A percentile compares a stretch with the other conserved stretches of the same genome.
Conservation (phyloP, 2,329 filamentous ascomycete species). For the Penicillium decumbens region DNA sequence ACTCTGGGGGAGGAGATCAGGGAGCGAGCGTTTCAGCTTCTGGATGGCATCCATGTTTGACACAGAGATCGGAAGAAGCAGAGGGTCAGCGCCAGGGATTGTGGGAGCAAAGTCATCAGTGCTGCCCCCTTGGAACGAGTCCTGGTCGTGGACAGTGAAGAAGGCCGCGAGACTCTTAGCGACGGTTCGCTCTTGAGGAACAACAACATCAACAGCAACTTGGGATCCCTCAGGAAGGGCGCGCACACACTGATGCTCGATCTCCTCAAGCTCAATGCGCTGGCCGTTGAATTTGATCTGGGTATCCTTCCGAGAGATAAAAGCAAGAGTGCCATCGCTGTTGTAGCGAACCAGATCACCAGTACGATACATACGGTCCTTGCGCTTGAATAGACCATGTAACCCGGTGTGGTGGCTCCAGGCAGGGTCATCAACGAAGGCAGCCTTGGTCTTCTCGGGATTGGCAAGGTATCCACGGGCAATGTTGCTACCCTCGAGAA, state of each 20-base stretch:
- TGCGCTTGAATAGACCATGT: constrained; percentile 20
- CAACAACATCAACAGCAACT: constrained; percentile 43
- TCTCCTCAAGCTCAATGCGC: constrained; percentile 45
- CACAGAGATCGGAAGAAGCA: constrained; percentile 27
- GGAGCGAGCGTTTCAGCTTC: constrained; percentile 25
- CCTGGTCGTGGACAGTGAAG: constrained; percentile 25
- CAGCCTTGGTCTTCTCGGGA: constrained; percentile 31
- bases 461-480: constrained; percentile 44
- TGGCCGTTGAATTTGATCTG: constrained; percentile 44
- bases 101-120: constrained; percentile 18
- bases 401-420: constrained; percentile 28
- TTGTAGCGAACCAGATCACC: constrained; percentile 39
- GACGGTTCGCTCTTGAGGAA: constrained; percentile 28
- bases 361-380: constrained; percentile 36
- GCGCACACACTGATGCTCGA: constrained; percentile 42
- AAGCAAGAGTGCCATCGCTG: constrained; percentile 30
- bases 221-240: constrained; percentile 36
- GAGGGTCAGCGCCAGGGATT: constrained; percentile 16
- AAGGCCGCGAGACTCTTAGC: constrained; percentile 34
- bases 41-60: constrained; percentile 23
- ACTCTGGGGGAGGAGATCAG: constrained; percentile 35
- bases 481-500: constrained; percentile 46
- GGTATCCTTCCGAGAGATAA: constrained; percentile 33
- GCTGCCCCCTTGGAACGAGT: constrained; percentile 20
- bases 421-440: constrained; percentile 32